These are phyloP conservation scores for Talaromyces sp. DNA, from an alignment of 2,329 filamentous ascomycete species.

Conservation along the genomic window DNA sequence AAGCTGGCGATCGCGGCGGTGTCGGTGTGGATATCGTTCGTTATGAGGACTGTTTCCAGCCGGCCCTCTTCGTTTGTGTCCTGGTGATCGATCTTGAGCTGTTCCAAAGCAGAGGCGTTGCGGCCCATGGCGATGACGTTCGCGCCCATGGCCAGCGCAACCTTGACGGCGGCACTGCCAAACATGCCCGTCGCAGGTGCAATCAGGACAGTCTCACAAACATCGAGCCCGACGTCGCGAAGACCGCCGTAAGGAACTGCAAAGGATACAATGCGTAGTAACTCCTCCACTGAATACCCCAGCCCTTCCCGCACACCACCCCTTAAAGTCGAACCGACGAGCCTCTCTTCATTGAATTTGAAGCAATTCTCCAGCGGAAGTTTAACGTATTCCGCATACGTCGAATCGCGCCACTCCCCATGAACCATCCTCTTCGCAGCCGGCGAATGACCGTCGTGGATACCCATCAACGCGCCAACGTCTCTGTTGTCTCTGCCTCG, in stretches of 20 bases:
- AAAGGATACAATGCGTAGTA: constrained; percentile 35
- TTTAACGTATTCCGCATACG: constrained; percentile 15
- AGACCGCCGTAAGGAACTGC: constrained; percentile 45
- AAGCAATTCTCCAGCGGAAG: constrained; percentile 16
- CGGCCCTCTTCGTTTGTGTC: neutral
- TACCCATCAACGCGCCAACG: constrained; percentile 5
- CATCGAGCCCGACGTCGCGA: constrained; percentile 36
- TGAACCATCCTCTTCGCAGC: constrained; percentile 12
- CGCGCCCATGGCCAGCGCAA: constrained; percentile 49
- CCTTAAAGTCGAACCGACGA: neutral
- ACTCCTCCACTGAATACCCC: constrained; percentile 43
- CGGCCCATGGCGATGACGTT: constrained; percentile 51
- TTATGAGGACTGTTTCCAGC: constrained; percentile 6
- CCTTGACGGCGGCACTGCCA: constrained; percentile 45
- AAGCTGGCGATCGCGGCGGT: constrained; percentile 1
- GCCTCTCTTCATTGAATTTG: neutral
- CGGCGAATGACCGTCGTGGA: constrained; percentile 8
- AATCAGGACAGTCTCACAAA: constrained; percentile 49
- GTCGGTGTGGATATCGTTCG: constrained; percentile 1
- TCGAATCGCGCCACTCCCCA: constrained; percentile 14
- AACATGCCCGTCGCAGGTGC: constrained; percentile 49
- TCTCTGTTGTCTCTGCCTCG: neutral
- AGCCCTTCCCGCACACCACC: constrained; percentile 16
- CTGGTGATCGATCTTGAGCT: neutral
- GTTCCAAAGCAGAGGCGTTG: constrained; percentile 25